Percentiles rank a stretch among this genome's conserved stretches.
phyloP scores from a whole-genome alignment of 257 asterid genomes.

The Marsdenia floribunda region DNA sequence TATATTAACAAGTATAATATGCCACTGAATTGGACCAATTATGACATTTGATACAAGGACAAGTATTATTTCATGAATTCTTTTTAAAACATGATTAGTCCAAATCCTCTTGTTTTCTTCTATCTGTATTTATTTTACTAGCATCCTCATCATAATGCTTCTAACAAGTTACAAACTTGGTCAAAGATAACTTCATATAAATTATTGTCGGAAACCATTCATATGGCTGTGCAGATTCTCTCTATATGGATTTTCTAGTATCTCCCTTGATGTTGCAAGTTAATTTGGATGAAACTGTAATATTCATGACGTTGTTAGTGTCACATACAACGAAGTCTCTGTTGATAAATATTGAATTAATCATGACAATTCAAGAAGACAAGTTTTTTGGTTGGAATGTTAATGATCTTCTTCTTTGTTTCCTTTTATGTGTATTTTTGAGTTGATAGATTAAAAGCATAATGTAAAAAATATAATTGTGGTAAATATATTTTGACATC shows the following conservation, averaged over 20 bases:
- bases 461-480: too few species aligned
- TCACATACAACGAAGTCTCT: too few species aligned
- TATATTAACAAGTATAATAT: background rate
- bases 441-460: too few species aligned
- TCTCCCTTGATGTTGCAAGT: too few species aligned
- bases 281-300: too few species aligned
- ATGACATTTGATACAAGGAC: background rate
- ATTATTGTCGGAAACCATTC: background rate
- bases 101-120: background rate
- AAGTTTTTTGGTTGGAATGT: too few species aligned
- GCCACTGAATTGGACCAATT: background rate
- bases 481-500: too few species aligned
- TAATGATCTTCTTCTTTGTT: too few species aligned
- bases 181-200: background rate
- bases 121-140: background rate
- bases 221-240: background rate
- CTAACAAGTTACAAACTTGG: background rate
- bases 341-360: too few species aligned
- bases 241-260: background rate
- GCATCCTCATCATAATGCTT: background rate
- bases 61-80: background rate
- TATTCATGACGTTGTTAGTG: too few species aligned
- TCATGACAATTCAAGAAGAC: too few species aligned
- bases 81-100: background rate
- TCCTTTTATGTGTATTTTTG: too few species aligned